phyloP scores from a whole-genome alignment of 164 flowering plant genomes.

The Berberis thunbergii region DNA sequence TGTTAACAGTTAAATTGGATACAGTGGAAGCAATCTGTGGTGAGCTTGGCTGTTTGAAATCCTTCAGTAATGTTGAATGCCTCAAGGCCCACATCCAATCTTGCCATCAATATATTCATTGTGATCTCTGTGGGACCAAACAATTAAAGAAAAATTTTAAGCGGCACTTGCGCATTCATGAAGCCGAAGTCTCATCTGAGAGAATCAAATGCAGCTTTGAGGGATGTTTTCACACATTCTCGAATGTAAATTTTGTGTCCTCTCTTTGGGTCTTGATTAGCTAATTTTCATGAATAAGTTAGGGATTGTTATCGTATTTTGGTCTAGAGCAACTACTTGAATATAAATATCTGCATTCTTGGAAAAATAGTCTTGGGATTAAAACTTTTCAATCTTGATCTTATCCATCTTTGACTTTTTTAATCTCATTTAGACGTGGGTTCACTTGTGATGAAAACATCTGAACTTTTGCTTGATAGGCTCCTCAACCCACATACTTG shows the following conservation, averaged over 20 bases:
- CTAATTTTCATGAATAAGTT: too few relatives aligned
- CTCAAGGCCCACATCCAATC: slow-evolving; percentile 52
- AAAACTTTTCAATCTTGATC: too few relatives aligned
- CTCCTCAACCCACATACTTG: not conserved
- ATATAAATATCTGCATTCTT: too few relatives aligned
- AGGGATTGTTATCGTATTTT: too few relatives aligned
- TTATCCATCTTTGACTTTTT: too few relatives aligned
- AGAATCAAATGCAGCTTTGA: slow-evolving; percentile 40
- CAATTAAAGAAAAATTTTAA: slow-evolving; percentile 75
- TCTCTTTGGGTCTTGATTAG: too few relatives aligned
- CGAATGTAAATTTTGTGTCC: slow-evolving; percentile 41
- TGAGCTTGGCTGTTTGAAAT: slow-evolving; percentile 71
- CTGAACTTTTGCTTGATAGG: not conserved
- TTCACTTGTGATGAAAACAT: not conserved
- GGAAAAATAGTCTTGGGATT: too few relatives aligned
- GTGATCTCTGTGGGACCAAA: slow-evolving; percentile 71
- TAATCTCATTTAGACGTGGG: not conserved
- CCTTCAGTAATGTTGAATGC: slow-evolving; percentile 56
- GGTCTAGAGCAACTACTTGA: too few relatives aligned
- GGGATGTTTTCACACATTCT: slow-evolving; percentile 46
- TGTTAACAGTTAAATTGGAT: slow-evolving; percentile 55
- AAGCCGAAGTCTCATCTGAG: slow-evolving; percentile 18
- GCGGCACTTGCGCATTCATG: slow-evolving; percentile 45
- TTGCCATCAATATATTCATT: slow-evolving; percentile 48
- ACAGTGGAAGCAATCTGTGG: slow-evolving; percentile 60